These are phyloP conservation scores for Phytophthora quininea DNA, from an alignment of 352 stramenopile genomes.

Conservation along the genomic window DNA sequence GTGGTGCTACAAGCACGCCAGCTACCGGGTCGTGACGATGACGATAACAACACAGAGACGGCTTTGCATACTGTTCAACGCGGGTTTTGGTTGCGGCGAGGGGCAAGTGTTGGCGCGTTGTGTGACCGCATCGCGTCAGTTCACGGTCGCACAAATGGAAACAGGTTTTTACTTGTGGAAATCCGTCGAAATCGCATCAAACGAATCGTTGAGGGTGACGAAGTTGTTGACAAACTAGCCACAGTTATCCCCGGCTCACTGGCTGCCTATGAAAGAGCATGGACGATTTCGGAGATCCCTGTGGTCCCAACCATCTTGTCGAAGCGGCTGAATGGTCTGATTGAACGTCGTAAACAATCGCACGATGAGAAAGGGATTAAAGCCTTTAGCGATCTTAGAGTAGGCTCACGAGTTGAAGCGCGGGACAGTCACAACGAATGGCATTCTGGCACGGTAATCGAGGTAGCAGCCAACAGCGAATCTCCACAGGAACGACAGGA, in stretches of 20 bases:
- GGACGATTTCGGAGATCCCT: conserved; percentile 66
- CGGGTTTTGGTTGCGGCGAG: conserved; percentile 67
- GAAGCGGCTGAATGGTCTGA: conserved; percentile 12
- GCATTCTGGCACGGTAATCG: conserved; percentile 64
- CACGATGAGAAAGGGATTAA: conserved; percentile 5
- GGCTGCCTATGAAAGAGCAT: conserved; percentile 73
- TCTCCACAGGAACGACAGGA: neutral
- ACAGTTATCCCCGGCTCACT: conserved; percentile 51
- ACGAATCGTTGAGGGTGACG: conserved; percentile 66
- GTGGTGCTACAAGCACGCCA: conserved; percentile 67
- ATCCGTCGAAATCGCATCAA: conserved; percentile 76
- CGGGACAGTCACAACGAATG: conserved; percentile 62
- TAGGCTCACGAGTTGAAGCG: conserved; percentile 67
- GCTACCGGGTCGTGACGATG: conserved; percentile 4
- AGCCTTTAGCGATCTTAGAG: conserved; percentile 53
- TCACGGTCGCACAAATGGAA: conserved; percentile 37
- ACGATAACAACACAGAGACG: conserved; percentile 12
- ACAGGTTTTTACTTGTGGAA: conserved; percentile 74
- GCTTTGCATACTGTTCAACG: conserved; percentile 23
- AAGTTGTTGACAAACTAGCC: conserved; percentile 57
- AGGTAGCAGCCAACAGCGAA: conserved; percentile 33
- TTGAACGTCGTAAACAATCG: conserved; percentile 1
- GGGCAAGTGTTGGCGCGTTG: conserved; percentile 45
- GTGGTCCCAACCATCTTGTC: conserved; percentile 34
- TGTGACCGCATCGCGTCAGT: conserved; percentile 54